phyloP scores from a whole-genome alignment of 768 basidiomycete species.

The Mycena amicta region DNA sequence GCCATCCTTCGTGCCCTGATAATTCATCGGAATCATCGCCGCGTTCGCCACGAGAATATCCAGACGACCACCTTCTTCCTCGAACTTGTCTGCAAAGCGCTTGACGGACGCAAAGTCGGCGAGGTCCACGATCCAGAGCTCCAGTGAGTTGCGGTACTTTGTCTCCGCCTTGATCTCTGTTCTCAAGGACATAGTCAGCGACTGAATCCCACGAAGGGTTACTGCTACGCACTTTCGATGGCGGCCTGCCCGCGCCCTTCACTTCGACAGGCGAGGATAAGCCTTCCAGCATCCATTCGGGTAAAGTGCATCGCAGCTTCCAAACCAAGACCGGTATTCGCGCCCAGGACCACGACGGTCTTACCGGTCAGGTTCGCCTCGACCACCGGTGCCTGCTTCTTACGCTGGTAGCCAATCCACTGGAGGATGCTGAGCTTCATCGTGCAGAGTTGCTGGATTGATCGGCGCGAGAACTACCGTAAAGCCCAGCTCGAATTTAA shows the following conservation, averaged over 20 bases:
- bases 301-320: constrained; percentile 51
- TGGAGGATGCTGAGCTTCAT: background rate
- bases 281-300: constrained; percentile 40
- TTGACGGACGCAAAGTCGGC: constrained; percentile 42
- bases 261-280: constrained; percentile 43
- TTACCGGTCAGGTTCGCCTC: constrained; percentile 43
- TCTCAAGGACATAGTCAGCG: constrained; percentile 19
- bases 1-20: constrained; percentile 39
- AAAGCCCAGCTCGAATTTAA: no score
- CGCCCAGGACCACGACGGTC: constrained; percentile 51
- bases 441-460: no score
- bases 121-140: constrained; percentile 46
- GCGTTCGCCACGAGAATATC: constrained; percentile 52
- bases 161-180: constrained; percentile 36
- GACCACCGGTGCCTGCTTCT: constrained; percentile 31
- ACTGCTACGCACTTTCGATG: constrained; percentile 32
- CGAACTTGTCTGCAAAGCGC: constrained; percentile 38
- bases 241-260: constrained; percentile 39
- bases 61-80: constrained; percentile 35
- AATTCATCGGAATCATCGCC: constrained; percentile 19
- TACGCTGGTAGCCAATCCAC: constrained; percentile 20
- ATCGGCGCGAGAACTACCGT: no score
- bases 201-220: background rate
- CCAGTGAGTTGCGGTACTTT: constrained; percentile 31
- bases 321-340: constrained; percentile 54